A percentile compares a stretch with the other conserved stretches of the same genome.
Evolutionary conservation across 2,329 filamentous ascomycete species (phyloP).

Genomic region (Bipolaris cookei): DNA sequence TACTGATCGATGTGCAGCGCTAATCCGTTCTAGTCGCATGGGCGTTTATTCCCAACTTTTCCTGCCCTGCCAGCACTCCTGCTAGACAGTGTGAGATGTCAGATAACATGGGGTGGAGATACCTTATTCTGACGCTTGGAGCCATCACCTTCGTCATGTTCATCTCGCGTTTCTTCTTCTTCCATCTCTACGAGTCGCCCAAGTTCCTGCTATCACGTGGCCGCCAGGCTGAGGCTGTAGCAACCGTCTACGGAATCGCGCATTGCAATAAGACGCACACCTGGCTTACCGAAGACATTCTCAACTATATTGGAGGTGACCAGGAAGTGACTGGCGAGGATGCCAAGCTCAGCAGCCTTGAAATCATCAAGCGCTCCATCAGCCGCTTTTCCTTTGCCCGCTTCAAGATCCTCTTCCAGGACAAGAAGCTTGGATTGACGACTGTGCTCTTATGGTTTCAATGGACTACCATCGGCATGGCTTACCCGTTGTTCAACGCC

Average conservation of each 20-base stretch:
- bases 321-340: conserved; percentile 50
- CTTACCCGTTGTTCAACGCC: conserved; percentile 86
- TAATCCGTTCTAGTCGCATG: conserved; percentile 64
- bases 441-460: conserved; percentile 72
- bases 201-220: conserved; percentile 81
- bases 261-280: conserved; percentile 64
- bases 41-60: conserved; percentile 75
- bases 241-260: conserved; percentile 79
- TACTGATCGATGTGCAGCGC: neutral
- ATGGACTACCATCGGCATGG: conserved; percentile 84
- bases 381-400: conserved; percentile 71
- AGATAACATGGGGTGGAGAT: conserved; percentile 75
- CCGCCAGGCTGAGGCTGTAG: conserved; percentile 78
- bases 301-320: conserved; percentile 60
- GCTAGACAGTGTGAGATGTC: conserved; percentile 52
- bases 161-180: conserved; percentile 76
- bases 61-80: conserved; percentile 48
- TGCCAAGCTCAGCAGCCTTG: conserved; percentile 49
- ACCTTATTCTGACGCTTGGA: conserved; percentile 74
- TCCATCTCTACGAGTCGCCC: conserved; percentile 83
- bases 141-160: conserved; percentile 79
- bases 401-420: conserved; percentile 67
- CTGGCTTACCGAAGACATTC: conserved; percentile 70
- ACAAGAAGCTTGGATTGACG: conserved; percentile 55
- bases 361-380: conserved; percentile 66